phyloP scores from a whole-genome alignment of 148 eudicot genomes.

The Cornus florida region DNA sequence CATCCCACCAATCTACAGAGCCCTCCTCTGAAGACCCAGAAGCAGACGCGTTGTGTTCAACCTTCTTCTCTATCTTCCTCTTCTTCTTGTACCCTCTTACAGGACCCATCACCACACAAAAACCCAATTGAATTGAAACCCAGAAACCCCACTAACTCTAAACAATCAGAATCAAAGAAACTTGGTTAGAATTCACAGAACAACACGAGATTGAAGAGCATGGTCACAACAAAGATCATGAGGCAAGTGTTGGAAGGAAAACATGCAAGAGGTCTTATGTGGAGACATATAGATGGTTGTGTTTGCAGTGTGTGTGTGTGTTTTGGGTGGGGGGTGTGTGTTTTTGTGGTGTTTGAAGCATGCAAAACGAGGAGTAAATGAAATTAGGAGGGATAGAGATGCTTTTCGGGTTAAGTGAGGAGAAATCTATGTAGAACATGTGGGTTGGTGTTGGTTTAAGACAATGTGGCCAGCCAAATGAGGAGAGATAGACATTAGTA shows the following conservation, averaged over 20 bases:
- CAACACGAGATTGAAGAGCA: constrained; percentile 14
- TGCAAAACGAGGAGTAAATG: constrained; percentile 24
- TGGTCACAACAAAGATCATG: constrained; percentile 16
- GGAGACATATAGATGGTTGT: constrained; percentile 1
- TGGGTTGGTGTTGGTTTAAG: constrained; percentile 26
- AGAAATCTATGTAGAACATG: constrained; percentile 6
- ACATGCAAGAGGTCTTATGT: constrained; percentile 14
- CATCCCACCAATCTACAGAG: constrained; percentile 68
- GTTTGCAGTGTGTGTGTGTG: constrained; percentile 13
- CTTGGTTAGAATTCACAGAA: constrained; percentile 17
- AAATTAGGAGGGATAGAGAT: constrained; percentile 4
- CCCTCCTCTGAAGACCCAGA: constrained; percentile 59
- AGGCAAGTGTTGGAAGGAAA: constrained; percentile 6
- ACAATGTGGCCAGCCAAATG: constrained; percentile 27
- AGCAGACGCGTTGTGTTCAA: constrained; percentile 29
- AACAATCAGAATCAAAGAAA: constrained; percentile 20
- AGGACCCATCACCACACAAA: constrained; percentile 55
- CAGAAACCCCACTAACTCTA: constrained; percentile 26
- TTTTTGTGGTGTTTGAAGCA: constrained; percentile 24
- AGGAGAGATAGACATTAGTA: constrained; percentile 7
- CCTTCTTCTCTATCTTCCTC: constrained; percentile 50
- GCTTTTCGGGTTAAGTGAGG: constrained; percentile 4
- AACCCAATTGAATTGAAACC: constrained; percentile 49
- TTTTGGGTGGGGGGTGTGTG: too few relatives aligned
- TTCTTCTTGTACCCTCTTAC: constrained; percentile 66